phyloP scores from a whole-genome alignment of 2,329 filamentous ascomycete genomes.

The Rosellinia necatrix region DNA sequence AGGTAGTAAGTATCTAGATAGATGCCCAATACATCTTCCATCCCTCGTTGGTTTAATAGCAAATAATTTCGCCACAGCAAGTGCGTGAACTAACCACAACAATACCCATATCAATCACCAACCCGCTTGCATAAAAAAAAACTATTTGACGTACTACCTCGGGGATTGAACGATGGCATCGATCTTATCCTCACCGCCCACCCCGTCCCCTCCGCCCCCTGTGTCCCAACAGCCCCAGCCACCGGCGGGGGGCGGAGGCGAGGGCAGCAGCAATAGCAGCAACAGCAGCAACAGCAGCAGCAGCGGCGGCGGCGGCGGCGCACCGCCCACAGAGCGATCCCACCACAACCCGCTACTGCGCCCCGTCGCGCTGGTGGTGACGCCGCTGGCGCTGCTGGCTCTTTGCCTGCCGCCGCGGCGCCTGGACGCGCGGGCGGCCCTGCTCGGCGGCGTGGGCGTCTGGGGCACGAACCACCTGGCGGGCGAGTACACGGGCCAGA shows the following conservation, averaged over 20 bases:
- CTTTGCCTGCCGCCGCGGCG: constrained; percentile 58
- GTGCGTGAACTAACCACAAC: background rate
- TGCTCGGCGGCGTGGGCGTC: constrained; percentile 56
- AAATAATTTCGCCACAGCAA: background rate
- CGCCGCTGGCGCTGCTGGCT: constrained; percentile 52
- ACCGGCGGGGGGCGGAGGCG: background rate
- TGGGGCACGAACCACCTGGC: constrained; percentile 60
- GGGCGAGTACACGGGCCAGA: constrained; percentile 61
- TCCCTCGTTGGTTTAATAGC: background rate
- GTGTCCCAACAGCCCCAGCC: constrained; percentile 12
- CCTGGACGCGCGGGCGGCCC: constrained; percentile 54
- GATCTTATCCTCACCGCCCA: constrained; percentile 2
- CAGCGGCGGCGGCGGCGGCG: background rate
- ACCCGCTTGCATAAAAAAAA: background rate
- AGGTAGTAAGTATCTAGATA: too few species aligned
- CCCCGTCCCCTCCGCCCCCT: constrained; percentile 1
- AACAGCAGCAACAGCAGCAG: background rate
- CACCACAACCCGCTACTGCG: constrained; percentile 46
- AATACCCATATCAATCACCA: background rate
- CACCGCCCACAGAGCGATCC: constrained; percentile 13
- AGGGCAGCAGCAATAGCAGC: background rate
- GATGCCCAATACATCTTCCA: background rate
- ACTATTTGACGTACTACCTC: too few species aligned
- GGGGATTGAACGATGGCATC: constrained; percentile 23
- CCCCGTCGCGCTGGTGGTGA: constrained; percentile 53